phyloP scores from a whole-genome alignment of 1,284 basidiomycete species.

The Ganoderma boninense region DNA sequence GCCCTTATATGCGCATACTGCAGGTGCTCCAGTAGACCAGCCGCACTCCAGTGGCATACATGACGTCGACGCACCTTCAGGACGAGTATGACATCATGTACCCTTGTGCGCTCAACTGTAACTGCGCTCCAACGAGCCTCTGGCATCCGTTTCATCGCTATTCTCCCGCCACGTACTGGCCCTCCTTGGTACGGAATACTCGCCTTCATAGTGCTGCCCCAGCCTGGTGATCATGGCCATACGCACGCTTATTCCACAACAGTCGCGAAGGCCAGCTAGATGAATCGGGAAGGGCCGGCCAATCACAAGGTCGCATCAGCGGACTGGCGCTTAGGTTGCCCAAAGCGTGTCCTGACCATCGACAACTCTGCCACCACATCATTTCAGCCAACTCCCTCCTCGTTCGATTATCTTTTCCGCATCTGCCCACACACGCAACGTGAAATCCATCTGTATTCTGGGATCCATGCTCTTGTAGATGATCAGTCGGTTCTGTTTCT shows the following conservation, averaged over 20 bases:
- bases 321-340: not conserved
- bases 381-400: not conserved
- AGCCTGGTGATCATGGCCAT: not conserved
- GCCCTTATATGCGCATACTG: constrained; percentile 8
- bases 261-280: not conserved
- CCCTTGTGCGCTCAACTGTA: not conserved
- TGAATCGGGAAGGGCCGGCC: not conserved
- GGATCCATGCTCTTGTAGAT: constrained; percentile 20
- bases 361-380: not conserved
- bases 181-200: not conserved
- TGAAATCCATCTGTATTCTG: not conserved
- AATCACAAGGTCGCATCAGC: not conserved
- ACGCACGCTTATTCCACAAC: not conserved
- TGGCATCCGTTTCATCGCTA: not conserved
- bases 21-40: constrained; percentile 11
- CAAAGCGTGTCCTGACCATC: not conserved
- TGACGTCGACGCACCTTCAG: constrained; percentile 26
- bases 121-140: not conserved
- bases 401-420: not conserved
- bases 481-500: constrained; percentile 28
- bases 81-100: constrained; percentile 15
- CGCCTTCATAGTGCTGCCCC: too few relatives aligned
- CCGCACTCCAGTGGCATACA: not conserved
- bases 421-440: not conserved
- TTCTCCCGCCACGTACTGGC: not conserved